A percentile compares a stretch with the other conserved stretches of the same genome.
These are phyloP conservation scores for Trichophyton verrucosum DNA, from an alignment of 2,329 filamentous ascomycete species.

Conservation along the genomic window DNA sequence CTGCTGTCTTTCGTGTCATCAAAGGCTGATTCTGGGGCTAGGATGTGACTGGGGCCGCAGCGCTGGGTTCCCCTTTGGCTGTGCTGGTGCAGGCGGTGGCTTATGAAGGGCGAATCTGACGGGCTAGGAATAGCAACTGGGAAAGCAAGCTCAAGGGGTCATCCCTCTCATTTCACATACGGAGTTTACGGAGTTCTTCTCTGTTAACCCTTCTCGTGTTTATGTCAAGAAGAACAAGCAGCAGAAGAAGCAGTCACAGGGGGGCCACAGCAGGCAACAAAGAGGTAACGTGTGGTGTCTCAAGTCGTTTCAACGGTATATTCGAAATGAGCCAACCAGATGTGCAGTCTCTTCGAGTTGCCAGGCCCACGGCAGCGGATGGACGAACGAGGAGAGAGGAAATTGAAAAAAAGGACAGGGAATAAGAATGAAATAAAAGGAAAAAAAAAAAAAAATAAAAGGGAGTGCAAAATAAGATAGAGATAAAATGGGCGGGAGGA, in stretches of 20 bases:
- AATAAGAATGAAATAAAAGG: not conserved
- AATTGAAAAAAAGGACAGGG: not conserved
- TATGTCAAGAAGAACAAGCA: not conserved
- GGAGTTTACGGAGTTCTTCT: too few species aligned
- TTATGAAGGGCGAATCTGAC: not conserved
- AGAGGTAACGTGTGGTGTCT: conserved; percentile 1
- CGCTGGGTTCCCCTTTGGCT: not conserved
- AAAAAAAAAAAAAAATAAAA: not conserved
- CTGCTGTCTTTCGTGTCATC: not conserved
- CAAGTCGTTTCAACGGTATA: conserved; percentile 1
- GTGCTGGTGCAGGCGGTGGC: not conserved
- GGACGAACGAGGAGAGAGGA: not conserved
- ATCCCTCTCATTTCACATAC: too few species aligned
- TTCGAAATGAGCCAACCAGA: not conserved
- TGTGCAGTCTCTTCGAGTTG: not conserved
- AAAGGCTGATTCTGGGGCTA: not conserved
- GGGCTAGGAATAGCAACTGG: not conserved
- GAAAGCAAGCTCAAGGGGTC: not conserved
- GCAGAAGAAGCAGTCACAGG: not conserved
- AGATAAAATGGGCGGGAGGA: not conserved
- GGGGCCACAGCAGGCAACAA: not conserved
- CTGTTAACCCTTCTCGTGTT: too few species aligned
- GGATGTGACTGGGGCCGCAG: not conserved
- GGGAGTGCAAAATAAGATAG: not conserved
- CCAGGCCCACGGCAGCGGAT: not conserved